Conservation (phyloP, 495 filamentous ascomycete species). For the Pyronema domesticum region DNA sequence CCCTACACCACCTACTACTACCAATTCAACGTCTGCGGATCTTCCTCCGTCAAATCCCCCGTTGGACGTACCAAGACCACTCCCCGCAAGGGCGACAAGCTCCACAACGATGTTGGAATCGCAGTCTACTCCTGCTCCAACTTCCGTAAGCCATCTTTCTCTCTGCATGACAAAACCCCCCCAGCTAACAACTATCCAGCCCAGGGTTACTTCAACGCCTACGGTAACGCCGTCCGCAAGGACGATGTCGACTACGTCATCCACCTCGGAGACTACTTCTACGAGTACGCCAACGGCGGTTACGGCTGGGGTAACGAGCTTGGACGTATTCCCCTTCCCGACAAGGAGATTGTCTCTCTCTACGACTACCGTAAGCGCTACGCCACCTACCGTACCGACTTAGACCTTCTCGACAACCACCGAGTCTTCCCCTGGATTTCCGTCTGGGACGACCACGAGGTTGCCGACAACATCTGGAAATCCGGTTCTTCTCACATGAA, state of each 20-base stretch:
- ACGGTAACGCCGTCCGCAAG: constrained; percentile 46
- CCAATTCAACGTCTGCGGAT: constrained; percentile 37
- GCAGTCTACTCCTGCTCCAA: constrained; percentile 42
- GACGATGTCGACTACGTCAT: constrained; percentile 44
- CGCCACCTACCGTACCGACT: constrained; percentile 45
- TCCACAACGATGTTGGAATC: constrained; percentile 29
- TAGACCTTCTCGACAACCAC: constrained; percentile 40
- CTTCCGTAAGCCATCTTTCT: constrained; percentile 32
- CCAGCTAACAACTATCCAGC: constrained; percentile 17
- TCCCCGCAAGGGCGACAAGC: constrained; percentile 28
- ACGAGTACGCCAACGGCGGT: constrained; percentile 41
- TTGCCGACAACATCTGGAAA: constrained; percentile 46
- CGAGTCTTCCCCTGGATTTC: constrained; percentile 48
- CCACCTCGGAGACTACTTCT: constrained; percentile 47
- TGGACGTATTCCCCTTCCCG: constrained; percentile 36
- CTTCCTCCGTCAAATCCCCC: constrained; percentile 27
- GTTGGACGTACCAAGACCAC: constrained; percentile 39
- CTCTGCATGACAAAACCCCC: not conserved
- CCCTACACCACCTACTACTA: constrained; percentile 45
- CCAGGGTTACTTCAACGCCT: constrained; percentile 46
- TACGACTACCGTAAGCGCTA: constrained; percentile 45
- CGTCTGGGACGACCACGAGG: constrained; percentile 53
- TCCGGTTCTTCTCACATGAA: constrained; percentile 36
- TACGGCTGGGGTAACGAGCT: constrained; percentile 39
- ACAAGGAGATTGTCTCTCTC: constrained; percentile 32